Evolutionary conservation across 805 yeast species (phyloP).

Genomic region (Phaffomyces antillensis): DNA sequence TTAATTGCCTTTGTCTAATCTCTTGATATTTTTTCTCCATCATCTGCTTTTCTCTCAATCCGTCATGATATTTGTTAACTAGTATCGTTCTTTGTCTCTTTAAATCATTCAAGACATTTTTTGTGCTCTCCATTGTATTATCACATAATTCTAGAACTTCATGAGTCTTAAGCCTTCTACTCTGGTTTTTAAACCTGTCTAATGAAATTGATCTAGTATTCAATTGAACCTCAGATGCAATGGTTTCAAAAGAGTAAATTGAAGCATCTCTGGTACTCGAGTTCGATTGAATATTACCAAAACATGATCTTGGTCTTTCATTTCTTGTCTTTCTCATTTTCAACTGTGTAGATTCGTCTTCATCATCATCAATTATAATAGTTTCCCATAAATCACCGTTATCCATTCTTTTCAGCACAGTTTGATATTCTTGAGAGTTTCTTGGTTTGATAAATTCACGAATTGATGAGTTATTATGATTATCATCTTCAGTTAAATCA

Average conservation of each 20-base stretch:
- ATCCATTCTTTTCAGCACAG: conserved; percentile 10
- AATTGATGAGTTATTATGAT: not conserved
- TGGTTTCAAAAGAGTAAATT: conserved; percentile 19
- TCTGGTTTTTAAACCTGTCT: not conserved
- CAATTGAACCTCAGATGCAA: conserved; percentile 20
- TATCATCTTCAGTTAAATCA: conserved; percentile 11
- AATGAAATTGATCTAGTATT: conserved; percentile 1
- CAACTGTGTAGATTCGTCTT: not conserved
- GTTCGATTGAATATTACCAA: not conserved
- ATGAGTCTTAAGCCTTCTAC: conserved; percentile 10
- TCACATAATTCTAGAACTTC: conserved; percentile 20
- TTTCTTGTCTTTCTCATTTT: not conserved
- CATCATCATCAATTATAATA: conserved; percentile 18
- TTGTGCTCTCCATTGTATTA: conserved; percentile 18
- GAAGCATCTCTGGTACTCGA: conserved; percentile 9
- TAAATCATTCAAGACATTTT: conserved; percentile 17
- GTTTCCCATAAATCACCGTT: conserved; percentile 18
- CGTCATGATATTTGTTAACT: conserved; percentile 8
- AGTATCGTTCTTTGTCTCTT: conserved; percentile 20
- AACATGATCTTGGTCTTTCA: conserved; percentile 11
- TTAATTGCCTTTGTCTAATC: conserved; percentile 11
- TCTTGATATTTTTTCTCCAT: conserved; percentile 8
- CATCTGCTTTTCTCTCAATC: conserved; percentile 10
- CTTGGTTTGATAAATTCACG: not conserved
- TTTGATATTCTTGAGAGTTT: not conserved